Evolutionary conservation across 208 protist species (phyloP).

Genomic region (Trypanosoma avium): DNA sequence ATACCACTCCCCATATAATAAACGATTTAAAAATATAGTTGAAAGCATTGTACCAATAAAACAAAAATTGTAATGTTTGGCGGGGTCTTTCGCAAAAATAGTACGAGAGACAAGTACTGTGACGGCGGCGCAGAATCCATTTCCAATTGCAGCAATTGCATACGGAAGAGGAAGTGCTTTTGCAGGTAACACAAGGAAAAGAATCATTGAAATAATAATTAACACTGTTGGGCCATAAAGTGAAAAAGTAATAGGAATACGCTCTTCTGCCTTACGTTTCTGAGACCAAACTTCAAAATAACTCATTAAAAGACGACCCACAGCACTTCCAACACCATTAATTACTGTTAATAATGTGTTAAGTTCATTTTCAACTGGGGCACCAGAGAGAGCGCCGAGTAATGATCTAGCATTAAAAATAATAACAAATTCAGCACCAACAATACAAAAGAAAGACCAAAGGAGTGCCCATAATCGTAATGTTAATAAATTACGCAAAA

Average conservation of each 20-base stretch:
- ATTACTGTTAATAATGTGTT: constrained; percentile 21
- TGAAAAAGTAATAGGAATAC: constrained; percentile 20
- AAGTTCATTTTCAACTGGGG: background rate
- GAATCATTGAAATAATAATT: constrained; percentile 7
- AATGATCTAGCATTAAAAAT: constrained; percentile 21
- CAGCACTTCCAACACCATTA: constrained; percentile 27
- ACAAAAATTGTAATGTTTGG: constrained; percentile 35
- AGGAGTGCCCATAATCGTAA: constrained; percentile 11
- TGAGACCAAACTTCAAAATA: constrained; percentile 34
- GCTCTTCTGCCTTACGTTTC: constrained; percentile 26
- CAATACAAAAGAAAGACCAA: constrained; percentile 18
- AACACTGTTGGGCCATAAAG: constrained; percentile 8
- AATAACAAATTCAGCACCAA: constrained; percentile 21
- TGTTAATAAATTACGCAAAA: constrained; percentile 12
- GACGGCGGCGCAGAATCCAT: constrained; percentile 22
- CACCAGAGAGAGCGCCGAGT: constrained; percentile 3
- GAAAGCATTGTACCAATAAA: constrained; percentile 19
- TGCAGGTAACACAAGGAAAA: constrained; percentile 19
- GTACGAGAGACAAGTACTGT: constrained; percentile 23
- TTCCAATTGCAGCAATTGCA: constrained; percentile 19
- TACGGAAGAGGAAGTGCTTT: background rate
- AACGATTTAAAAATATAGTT: constrained; percentile 26
- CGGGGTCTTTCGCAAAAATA: constrained; percentile 35
- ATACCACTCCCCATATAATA: constrained; percentile 32
- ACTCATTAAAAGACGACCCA: constrained; percentile 28